phyloP scores from a whole-genome alignment of 805 yeast genomes.

The Lipomyces yamanashiensis region DNA sequence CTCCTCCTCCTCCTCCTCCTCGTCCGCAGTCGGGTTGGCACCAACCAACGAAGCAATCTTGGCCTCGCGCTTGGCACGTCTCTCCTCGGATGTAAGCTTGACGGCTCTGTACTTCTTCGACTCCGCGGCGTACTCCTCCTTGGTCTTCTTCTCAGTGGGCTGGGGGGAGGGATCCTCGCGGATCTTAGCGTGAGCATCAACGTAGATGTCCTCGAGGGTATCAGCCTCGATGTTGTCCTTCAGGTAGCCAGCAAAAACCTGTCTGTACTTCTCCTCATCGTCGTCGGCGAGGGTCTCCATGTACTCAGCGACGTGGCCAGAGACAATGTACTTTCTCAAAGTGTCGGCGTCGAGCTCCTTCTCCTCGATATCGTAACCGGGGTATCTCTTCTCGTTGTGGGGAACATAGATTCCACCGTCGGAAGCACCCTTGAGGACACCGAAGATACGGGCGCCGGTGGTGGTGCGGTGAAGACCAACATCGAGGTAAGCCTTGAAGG shows the following conservation, averaged over 20 bases:
- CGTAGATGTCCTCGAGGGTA: constrained; percentile 92
- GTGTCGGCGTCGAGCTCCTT: constrained; percentile 98
- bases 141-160: constrained; percentile 91
- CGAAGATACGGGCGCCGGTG: constrained; percentile 99
- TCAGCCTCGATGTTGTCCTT: constrained; percentile 98
- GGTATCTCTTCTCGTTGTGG: constrained; percentile 99
- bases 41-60: constrained; percentile 71
- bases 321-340: constrained; percentile 98
- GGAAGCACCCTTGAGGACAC: constrained; percentile 99
- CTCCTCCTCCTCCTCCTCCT: constrained; percentile 32
- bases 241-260: constrained; percentile 93
- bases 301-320: constrained; percentile 99
- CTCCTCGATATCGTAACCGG: constrained; percentile 99
- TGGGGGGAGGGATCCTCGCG: constrained; percentile 94
- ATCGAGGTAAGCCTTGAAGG: constrained; percentile 99
- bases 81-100: constrained; percentile 90
- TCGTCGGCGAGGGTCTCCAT: constrained; percentile 99
- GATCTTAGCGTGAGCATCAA: constrained; percentile 91
- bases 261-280: constrained; percentile 99
- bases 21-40: constrained; percentile 23
- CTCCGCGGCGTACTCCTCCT: constrained; percentile 97
- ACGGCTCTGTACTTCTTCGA: constrained; percentile 87
- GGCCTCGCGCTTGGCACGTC: constrained; percentile 84
- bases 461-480: constrained; percentile 99
- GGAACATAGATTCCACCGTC: constrained; percentile 99